phyloP scores from a whole-genome alignment of 495 filamentous ascomycete genomes.

The Penicillium ucsense region DNA sequence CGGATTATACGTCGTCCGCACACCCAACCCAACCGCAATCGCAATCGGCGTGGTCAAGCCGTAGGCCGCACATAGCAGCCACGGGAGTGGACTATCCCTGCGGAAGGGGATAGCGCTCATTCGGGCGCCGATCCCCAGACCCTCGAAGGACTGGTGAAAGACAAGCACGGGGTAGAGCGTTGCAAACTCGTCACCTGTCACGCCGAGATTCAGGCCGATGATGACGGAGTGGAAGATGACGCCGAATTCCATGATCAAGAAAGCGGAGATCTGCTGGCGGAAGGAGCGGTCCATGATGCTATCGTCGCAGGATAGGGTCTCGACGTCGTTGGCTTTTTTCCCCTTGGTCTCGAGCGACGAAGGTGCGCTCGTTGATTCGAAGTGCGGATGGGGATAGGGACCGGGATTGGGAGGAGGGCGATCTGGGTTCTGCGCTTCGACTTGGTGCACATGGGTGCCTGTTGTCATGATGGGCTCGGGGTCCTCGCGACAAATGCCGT shows the following conservation, averaged over 20 bases:
- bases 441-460: constrained; percentile 1
- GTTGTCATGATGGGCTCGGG: constrained; percentile 18
- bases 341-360: neutral
- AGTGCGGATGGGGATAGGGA: neutral
- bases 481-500: constrained; percentile 31
- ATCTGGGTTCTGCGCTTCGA: neutral
- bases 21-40: constrained; percentile 30
- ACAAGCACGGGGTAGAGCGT: constrained; percentile 60
- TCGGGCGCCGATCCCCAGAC: constrained; percentile 27
- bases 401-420: neutral
- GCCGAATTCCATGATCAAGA: constrained; percentile 55
- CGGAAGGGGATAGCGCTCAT: constrained; percentile 42
- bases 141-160: constrained; percentile 28
- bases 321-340: constrained; percentile 9
- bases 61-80: constrained; percentile 25
- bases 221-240: constrained; percentile 68
- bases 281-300: constrained; percentile 15
- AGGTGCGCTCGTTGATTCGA: neutral
- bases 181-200: constrained; percentile 50
- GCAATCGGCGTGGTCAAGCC: constrained; percentile 31
- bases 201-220: constrained; percentile 61
- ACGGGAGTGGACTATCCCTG: constrained; percentile 24
- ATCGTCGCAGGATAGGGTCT: constrained; percentile 5
- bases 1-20: constrained; percentile 30
- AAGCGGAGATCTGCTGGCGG: constrained; percentile 31